Evolutionary conservation across 2,329 filamentous ascomycete species (phyloP).

Genomic region (Fusarium buxicola): DNA sequence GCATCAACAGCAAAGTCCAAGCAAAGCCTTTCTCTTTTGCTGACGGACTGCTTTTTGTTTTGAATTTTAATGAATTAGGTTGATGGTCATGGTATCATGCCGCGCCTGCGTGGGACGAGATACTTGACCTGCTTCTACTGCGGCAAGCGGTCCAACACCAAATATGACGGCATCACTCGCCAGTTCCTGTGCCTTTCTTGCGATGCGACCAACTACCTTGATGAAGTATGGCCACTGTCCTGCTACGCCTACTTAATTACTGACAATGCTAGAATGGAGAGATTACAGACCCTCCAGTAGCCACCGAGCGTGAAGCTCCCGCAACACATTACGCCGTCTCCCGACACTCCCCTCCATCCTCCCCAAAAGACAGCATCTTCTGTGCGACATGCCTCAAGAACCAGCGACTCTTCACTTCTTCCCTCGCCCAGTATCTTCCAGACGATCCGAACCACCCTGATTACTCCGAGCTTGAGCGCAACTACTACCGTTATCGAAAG

Average conservation of each 20-base stretch:
- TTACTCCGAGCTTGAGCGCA: slow-evolving; percentile 74
- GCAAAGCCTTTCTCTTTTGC: neutral
- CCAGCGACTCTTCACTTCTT: slow-evolving; percentile 82
- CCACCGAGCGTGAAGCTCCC: slow-evolving; percentile 59
- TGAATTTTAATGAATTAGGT: neutral
- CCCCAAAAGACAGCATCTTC: slow-evolving; percentile 57
- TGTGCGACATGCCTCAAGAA: slow-evolving; percentile 89
- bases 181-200: slow-evolving; percentile 82
- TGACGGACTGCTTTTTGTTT: neutral
- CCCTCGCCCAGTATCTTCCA: slow-evolving; percentile 83
- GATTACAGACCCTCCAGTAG: slow-evolving; percentile 85
- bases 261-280: slow-evolving; percentile 75
- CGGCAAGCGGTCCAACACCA: slow-evolving; percentile 72
- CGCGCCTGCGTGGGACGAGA: slow-evolving; percentile 55
- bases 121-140: slow-evolving; percentile 85
- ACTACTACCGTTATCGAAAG: slow-evolving; percentile 76
- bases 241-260: neutral
- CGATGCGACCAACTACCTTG: slow-evolving; percentile 89
- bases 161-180: slow-evolving; percentile 67
- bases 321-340: slow-evolving; percentile 61
- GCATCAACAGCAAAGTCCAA: slow-evolving; percentile 21
- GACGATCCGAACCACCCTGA: slow-evolving; percentile 73
- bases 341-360: slow-evolving; percentile 46
- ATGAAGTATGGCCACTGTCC: slow-evolving; percentile 69
- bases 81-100: slow-evolving; percentile 52